Base-by-base conservation (phyloP, 2,329 filamentous ascomycete species). In the Colletotrichum karsti region DNA sequence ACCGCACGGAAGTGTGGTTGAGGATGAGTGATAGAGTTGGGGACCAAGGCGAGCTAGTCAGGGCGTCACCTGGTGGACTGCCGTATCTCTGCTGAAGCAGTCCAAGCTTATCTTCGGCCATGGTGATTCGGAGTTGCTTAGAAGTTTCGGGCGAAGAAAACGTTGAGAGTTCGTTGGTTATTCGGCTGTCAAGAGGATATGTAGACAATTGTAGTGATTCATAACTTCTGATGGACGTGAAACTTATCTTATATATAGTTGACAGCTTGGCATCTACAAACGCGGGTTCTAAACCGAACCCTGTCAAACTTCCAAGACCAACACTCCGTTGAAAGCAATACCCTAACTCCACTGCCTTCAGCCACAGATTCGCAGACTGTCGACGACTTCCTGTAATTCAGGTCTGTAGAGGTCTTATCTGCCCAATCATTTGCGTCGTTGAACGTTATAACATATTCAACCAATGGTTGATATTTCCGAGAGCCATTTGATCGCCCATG, bases 1-100 rank as follows among this genome's bases (percentile, higher is more conserved):
- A 57, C 18, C 77, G 74, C 20, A 76, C 71, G 1, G 77, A 78
- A 63, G 70, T 70, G 67, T 79, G 77, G 15, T 67, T 69, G 10
- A 79, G 72, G 3, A 79, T 13, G 26, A 42, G 46, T 26, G 24
- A 4, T 2, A 51, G 30, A 1, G 46, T 30, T n/a, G 15, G 46
- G 13, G 24, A 51, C 46, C 46, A 51, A 1, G 15, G 2, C 24
- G n/a, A 4, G 15, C 30, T 18, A 1, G 20, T 30, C 46, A 30
- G 15, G 24, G 15, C 46, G 9, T 51, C 46, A 0, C 6, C 1
- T 51, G 0, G 24, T 51, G 3, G 9, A 30, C n/a, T 20, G 9
- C 48, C n/a, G 26, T 33, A 51, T 51, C 26, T 51, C n/a, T 51
- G 9, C 28, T 51, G 48, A 30, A 51, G 48, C 26, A 51, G 3